Evolutionary conservation across 192 early-diverging fungal species (phyloP).

Genomic region (Umbelopsis sp.): DNA sequence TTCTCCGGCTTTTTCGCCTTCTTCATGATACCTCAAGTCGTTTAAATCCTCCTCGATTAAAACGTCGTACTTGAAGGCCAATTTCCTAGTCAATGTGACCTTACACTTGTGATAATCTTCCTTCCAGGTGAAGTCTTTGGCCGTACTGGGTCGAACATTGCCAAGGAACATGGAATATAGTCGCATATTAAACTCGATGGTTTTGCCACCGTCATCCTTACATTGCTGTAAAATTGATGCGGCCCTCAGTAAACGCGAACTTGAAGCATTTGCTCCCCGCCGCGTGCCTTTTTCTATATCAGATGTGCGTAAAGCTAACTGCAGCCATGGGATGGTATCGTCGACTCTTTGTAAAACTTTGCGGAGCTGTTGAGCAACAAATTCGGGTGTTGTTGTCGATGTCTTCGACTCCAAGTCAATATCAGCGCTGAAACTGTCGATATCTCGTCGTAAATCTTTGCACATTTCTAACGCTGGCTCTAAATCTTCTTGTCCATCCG

Average conservation of each 20-base stretch:
- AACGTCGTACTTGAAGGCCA: constrained; percentile 36
- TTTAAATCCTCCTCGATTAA: constrained; percentile 65
- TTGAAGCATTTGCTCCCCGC: constrained; percentile 47
- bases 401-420: constrained; percentile 30
- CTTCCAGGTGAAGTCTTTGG: constrained; percentile 76
- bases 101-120: constrained; percentile 70
- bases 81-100: constrained; percentile 25
- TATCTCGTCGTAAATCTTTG: constrained; percentile 51
- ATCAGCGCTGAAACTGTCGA: constrained; percentile 45
- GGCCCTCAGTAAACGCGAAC: constrained; percentile 62
- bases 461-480: constrained; percentile 59
- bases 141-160: constrained; percentile 59
- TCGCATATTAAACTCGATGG: constrained; percentile 43
- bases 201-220: constrained; percentile 21
- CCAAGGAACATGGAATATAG: constrained; percentile 73
- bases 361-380: constrained; percentile 1
- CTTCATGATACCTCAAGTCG: constrained; percentile 79
- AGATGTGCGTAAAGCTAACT: constrained; percentile 40
- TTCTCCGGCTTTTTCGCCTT: constrained; percentile 33
- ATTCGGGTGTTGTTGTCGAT: constrained; percentile 16
- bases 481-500: constrained; percentile 62
- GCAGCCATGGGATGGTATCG: constrained; percentile 40
- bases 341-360: constrained; percentile 27
- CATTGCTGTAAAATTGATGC: constrained; percentile 39
- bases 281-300: constrained; percentile 47